Percentiles rank a stretch among this genome's conserved stretches.
Conservation (phyloP, 257 asterid genomes). For the Phtheirospermum japonicum region DNA sequence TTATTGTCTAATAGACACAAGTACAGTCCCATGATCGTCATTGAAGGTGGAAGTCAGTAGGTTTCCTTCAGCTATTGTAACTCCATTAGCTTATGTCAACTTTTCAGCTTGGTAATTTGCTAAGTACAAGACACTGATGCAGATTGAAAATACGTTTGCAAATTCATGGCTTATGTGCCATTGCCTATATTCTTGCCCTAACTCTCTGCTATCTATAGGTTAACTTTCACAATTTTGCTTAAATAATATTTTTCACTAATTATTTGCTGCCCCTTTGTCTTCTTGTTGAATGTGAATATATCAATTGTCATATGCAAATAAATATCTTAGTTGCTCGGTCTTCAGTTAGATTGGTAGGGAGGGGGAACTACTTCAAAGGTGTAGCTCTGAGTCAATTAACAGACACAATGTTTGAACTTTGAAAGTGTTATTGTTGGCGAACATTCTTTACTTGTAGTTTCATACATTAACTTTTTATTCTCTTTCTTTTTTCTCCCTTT, state of each 20-base stretch:
- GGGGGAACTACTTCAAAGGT: constrained; percentile 1
- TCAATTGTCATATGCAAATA: constrained; percentile 2
- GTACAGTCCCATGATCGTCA: background rate
- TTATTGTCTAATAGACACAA: constrained; percentile 3
- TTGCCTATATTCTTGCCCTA: constrained; percentile 18
- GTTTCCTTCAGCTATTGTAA: background rate
- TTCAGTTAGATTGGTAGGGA: constrained; percentile 1
- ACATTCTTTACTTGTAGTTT: background rate
- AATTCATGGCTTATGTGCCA: background rate
- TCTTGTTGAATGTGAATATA: background rate
- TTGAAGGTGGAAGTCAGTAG: background rate
- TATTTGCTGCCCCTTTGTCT: background rate
- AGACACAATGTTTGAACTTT: background rate
- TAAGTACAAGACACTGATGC: constrained; percentile 15
- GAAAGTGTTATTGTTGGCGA: constrained; percentile 4
- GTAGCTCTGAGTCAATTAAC: constrained; percentile 4
- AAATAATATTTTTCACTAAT: background rate
- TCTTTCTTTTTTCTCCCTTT: too few relatives aligned
- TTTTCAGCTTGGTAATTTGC: background rate
- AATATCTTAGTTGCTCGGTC: constrained; percentile 1
- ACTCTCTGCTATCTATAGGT: background rate
- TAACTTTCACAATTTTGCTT: background rate
- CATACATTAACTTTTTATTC: too few relatives aligned
- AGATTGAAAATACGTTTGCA: background rate
- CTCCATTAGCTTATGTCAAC: background rate